Evolutionary conservation across 2,329 filamentous ascomycete species (phyloP), one percentile per base, ranked within the genome.

Genomic region (Aspergillus quadrilineatus): DNA sequence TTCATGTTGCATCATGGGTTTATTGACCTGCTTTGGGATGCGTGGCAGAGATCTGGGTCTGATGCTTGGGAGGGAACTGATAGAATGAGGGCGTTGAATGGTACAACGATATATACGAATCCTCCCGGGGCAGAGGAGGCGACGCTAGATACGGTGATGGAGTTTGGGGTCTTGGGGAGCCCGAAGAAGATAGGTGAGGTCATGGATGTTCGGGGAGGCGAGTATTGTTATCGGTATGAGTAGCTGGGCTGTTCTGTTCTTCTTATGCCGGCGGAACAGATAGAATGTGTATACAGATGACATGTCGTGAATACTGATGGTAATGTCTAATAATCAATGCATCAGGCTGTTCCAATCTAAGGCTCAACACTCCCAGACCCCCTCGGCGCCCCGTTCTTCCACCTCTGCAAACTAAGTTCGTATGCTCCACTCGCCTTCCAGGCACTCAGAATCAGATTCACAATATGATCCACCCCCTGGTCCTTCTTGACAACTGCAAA

Each of bases 401-500:
- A 80, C 62, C 75, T 67, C 67, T 73, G 66, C 68, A 75, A 60
- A 64, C 74, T 75, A 48, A 68, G 60, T 50, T 76, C 73, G 67
- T 79, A 77, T 39, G 92, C 94, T 30, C 93, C 93, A 67, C 90
- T 94, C 9, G 87, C 87, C 80, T 87, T 93, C 94, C 94, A 97
- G 5, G 92, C 92, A 70, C 91, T 96, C 67, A 94, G 66, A 50
- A 99, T 90, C 75, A 97, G 74, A 64, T 90, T 89, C 14, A 96
- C 85, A 69, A 97, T 96, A 71, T 94, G 88, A 59, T 92, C 84
- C 6, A 97, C 85, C 1, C 86, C 91, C 59, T 92, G 88, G 1
- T 87, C 86, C 75, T 92, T 88, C 85, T 97, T 99, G n/a, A 99
- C 92, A 78, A 96, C 91, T 0, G 92, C 93, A 71, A 97, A 97